Percentiles rank a stretch among this genome's conserved stretches.
These are phyloP conservation scores for sunflower (Helianthus annuus) DNA, from an alignment of 129 eudicot genomes.

Conservation along the genomic window DNA sequence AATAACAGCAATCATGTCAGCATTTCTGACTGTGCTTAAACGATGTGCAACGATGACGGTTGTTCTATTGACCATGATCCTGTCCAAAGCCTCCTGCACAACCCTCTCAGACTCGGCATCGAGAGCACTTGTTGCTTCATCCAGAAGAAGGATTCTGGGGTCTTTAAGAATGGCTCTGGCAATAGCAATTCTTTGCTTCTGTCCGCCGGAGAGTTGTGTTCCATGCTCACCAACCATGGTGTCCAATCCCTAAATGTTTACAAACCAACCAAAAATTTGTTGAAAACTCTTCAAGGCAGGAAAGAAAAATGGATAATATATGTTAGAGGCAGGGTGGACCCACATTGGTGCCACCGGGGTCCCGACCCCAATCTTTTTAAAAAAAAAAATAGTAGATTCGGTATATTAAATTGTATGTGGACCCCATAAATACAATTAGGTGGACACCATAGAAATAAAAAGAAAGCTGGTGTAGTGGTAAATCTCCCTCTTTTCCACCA, in stretches of 20 bases:
- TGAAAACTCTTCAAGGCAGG: constrained; percentile 1
- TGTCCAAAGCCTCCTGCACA: constrained; percentile 75
- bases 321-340: no score
- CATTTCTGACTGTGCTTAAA: constrained; percentile 64
- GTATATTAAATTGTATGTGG: no score
- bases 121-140: constrained; percentile 84
- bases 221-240: constrained; percentile 90
- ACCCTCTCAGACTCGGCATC: constrained; percentile 81
- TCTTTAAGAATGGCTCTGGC: constrained; percentile 71
- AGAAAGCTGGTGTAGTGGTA: no score
- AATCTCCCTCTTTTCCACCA: no score
- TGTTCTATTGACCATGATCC: constrained; percentile 54
- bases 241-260: constrained; percentile 55
- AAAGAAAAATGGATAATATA: no score
- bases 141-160: constrained; percentile 74
- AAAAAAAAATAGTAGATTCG: no score
- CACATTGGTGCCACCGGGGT: no score
- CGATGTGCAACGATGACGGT: constrained; percentile 75
- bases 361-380: no score
- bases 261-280: neutral
- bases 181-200: constrained; percentile 79
- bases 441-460: no score
- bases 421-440: no score
- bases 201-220: constrained; percentile 81
- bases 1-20: constrained; percentile 64